Base-by-base conservation (phyloP, 257 asterid genomes). In the Nicotiana tabacum region DNA sequence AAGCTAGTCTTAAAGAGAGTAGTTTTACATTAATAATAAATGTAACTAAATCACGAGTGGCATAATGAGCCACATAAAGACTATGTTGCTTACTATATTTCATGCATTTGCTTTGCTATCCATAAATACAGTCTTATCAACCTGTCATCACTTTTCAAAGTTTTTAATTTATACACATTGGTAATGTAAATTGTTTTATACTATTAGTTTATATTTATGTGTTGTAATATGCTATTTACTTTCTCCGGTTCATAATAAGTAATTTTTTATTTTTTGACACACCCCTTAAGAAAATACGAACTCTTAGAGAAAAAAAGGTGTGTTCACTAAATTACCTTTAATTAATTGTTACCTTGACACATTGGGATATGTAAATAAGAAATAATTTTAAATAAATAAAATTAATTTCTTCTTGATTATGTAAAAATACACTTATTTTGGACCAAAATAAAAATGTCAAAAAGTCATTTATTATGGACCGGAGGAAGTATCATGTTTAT, bases 1-100 rank as follows among this genome's bases (percentile, higher is more conserved):
- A 85, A 81, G 90, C 55, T 37, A 81, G 88, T 60, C 80, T 78
- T 84, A 67, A 83, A 81, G 83, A 80, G 80, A 88, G 88, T 88
- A 84, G 89, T 82, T 85, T 85, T 66, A 87, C 93, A 88, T 88
- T 91, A 89, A 89, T 68, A 87, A 72, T 39, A 58, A 81, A 58
- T 82, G 84, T 85, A 87, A 83, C 84, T 62, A 82, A 88, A 86
- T 87, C 90, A 92, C 87, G 90, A 88, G 77, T 77, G 84, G 35
- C 82, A 66, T 88, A 79, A 85, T 83, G 86, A 60, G 83, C 83
- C 83, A 74, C 83, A 35, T 80, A 83, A 83, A 85, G 81, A 81
- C 78, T 83, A 29, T 78, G 68, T 30, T 17, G 32, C 79, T 72
- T 46, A 24, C 27, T 24, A 72, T 46, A 24, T 24, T 24, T 72